phyloP scores from a whole-genome alignment of 495 filamentous ascomycete species.

The Hypomontagnella monticulosa region DNA sequence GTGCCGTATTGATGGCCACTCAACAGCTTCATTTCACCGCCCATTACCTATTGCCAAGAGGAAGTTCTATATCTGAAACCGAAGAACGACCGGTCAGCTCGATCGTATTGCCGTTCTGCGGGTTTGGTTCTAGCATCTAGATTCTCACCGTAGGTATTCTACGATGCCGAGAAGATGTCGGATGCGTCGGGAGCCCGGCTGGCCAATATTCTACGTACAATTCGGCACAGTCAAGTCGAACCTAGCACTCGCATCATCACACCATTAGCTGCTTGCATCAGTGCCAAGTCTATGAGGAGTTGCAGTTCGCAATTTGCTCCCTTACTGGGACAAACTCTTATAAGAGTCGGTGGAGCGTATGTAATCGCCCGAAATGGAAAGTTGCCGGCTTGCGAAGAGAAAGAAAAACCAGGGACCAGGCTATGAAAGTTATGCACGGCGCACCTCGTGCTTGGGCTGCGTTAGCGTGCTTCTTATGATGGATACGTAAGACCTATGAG shows the following conservation, averaged over 20 bases:
- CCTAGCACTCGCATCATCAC: background rate
- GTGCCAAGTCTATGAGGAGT: slow-evolving; percentile 14
- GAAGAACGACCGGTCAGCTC: slow-evolving; percentile 10
- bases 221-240: slow-evolving; percentile 6
- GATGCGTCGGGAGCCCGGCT: slow-evolving; percentile 2
- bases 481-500: slow-evolving; percentile 11
- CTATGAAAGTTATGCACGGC: slow-evolving; percentile 10
- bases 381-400: slow-evolving; percentile 7
- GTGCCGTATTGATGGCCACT: slow-evolving; percentile 6
- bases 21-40: background rate
- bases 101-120: background rate
- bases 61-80: background rate
- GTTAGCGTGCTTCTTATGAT: background rate
- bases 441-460: slow-evolving; percentile 1
- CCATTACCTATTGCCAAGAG: background rate
- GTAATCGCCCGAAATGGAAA: slow-evolving; percentile 9
- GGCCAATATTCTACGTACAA: background rate
- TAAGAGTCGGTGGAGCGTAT: slow-evolving; percentile 2
- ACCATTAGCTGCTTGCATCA: background rate
- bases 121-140: slow-evolving; percentile 7
- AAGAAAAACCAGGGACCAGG: slow-evolving; percentile 4
- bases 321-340: slow-evolving; percentile 1
- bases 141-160: background rate
- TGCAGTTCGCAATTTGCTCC: slow-evolving; percentile 22
- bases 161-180: background rate